These are phyloP conservation scores for Claviceps sp. DNA, from an alignment of 2,329 filamentous ascomycete genomes.

Conservation along the genomic window DNA sequence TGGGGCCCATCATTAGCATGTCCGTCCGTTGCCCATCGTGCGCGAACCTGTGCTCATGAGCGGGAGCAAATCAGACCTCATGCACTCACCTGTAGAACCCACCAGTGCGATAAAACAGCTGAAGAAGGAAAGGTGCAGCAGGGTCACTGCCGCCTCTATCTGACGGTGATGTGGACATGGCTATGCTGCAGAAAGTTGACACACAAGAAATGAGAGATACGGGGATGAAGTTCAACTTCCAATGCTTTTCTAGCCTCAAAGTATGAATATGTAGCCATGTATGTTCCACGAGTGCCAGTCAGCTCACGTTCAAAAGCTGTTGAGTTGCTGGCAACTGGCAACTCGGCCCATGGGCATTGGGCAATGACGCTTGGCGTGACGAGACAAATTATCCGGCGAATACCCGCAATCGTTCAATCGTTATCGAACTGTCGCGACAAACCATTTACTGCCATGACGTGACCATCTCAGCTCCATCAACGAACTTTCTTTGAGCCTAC, in stretches of 20 bases:
- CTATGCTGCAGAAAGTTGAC: background rate
- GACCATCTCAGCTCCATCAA: too few species aligned
- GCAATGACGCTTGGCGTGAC: background rate
- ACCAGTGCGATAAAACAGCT: constrained; percentile 67
- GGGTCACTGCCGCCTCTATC: constrained; percentile 43
- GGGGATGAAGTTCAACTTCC: too few species aligned
- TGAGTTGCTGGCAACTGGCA: background rate
- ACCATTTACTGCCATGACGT: background rate
- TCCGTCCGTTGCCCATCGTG: background rate
- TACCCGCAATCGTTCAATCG: constrained; percentile 14
- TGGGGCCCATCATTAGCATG: background rate
- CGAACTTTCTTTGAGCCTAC: too few species aligned
- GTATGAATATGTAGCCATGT: background rate
- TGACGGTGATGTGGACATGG: constrained; percentile 21
- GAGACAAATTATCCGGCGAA: constrained; percentile 11
- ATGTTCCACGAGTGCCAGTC: background rate
- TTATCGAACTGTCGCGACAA: constrained; percentile 7
- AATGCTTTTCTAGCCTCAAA: background rate
- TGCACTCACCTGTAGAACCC: constrained; percentile 52
- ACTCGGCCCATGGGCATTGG: background rate
- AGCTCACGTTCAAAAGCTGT: background rate
- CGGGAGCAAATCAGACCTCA: background rate
- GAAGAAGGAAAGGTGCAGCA: constrained; percentile 70
- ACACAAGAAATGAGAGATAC: background rate
- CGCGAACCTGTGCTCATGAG: background rate